Evolutionary conservation across 306 rosid species (phyloP), one percentile per base, ranked within the genome.

Genomic region (Cucurbita moschata): DNA sequence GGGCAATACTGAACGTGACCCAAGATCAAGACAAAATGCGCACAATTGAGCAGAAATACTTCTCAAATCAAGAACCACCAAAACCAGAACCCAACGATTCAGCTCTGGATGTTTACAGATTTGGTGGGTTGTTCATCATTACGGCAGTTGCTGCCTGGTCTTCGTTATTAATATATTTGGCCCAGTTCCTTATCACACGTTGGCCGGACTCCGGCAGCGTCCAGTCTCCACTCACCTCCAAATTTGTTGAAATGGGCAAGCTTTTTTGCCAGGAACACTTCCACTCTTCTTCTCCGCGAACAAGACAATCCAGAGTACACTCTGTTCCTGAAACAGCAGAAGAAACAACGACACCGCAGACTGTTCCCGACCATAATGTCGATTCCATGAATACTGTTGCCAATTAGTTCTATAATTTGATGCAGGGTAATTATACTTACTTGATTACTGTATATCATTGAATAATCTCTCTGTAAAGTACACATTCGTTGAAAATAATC

Each of bases 1-100:
- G 78, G 76, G 86, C 82, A 66, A 84, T 84, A 63, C 60, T 82
- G 73, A 64, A 80, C 12, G 78, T 84, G 5, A 86, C 79, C 7
- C 43, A 80, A 82, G 19, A 44, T 44, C 8, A 3, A 19, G 15
- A 66, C 10, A 44, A 42, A 66, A 66, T 66, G 39, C 0, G 0
- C 15, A 1, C 0, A 19, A 66, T 21, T 43, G 54, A 66, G 54
- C 4, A 44, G n/a, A 2, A 18, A 43, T 66, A 66, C 39, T 44
- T 66, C 72, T 42, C 18, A 21, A 19, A 3, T 9, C 52, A 9
- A 64, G 37, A 40, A 43, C 0, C 9, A 19, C 37, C 8, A 66
- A 66, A 1, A 10, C 50, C 54, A 66, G 39, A 11, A 44, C 21
- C 18, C 38, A 47, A 1, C 5, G 54, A 21, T 42, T 2, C 38